phyloP scores from a whole-genome alignment of 225 moss, liverwort and hornwort genomes.

The Pleurozium schreberi region DNA sequence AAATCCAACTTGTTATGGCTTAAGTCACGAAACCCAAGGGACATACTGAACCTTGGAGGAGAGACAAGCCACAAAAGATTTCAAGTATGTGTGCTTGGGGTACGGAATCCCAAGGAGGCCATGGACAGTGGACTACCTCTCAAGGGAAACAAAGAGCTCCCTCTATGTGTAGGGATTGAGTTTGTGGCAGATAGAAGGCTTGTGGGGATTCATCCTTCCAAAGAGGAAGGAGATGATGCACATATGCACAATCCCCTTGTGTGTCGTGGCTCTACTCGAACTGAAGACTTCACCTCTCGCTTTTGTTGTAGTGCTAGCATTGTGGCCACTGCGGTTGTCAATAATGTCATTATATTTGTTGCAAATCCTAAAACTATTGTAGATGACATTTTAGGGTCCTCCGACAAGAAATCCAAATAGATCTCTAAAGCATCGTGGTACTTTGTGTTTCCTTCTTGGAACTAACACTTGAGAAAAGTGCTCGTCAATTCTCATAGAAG shows the following conservation, averaged over 20 bases:
- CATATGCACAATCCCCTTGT: constrained; percentile 1
- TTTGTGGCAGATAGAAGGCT: constrained; percentile 27
- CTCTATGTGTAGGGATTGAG: constrained; percentile 31
- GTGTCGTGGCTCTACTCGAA: background rate
- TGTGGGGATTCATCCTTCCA: background rate
- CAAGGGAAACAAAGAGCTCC: constrained; percentile 7
- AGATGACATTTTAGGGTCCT: constrained; percentile 5
- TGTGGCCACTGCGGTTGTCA: constrained; percentile 17
- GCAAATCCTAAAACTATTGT: constrained; percentile 8
- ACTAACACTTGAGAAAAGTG: background rate
- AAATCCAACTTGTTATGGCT: constrained; percentile 69
- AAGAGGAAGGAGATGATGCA: background rate
- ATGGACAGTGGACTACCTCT: background rate
- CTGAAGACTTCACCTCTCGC: constrained; percentile 22
- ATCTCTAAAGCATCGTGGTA: no score
- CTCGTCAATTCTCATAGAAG: background rate
- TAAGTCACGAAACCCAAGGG: constrained; percentile 35
- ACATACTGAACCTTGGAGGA: constrained; percentile 22
- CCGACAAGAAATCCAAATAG: constrained; percentile 17
- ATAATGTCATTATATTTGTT: constrained; percentile 10
- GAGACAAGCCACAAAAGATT: constrained; percentile 25
- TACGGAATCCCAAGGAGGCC: constrained; percentile 21
- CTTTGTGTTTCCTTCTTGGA: background rate
- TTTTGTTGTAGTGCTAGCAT: constrained; percentile 21
- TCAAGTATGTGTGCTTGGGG: constrained; percentile 25